phyloP scores from a whole-genome alignment of 2,329 filamentous ascomycete species.

The Cordyceps cicadae region DNA sequence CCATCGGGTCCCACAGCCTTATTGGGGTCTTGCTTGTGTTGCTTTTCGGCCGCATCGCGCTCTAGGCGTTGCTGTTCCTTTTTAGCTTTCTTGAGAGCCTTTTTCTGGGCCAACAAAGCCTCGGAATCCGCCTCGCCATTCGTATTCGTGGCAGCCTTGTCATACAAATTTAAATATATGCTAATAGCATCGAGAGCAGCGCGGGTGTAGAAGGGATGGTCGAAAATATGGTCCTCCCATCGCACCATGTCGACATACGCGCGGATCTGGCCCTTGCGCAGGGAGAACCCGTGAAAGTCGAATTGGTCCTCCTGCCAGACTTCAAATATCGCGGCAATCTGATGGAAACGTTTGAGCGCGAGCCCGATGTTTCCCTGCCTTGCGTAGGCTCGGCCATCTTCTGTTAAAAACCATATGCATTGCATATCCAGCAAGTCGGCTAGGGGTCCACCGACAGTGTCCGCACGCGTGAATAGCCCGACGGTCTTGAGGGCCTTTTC shows the following conservation, averaged over 20 bases:
- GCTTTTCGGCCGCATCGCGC: constrained; percentile 70
- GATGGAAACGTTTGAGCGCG: constrained; percentile 85
- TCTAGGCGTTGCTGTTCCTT: constrained; percentile 60
- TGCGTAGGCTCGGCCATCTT: constrained; percentile 84
- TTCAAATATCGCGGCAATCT: constrained; percentile 87
- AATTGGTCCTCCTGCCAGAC: constrained; percentile 98
- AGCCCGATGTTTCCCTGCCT: constrained; percentile 75
- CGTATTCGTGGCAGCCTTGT: constrained; percentile 61
- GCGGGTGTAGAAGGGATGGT: constrained; percentile 87
- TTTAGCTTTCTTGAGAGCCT: constrained; percentile 82
- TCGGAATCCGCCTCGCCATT: constrained; percentile 41
- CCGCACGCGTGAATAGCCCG: constrained; percentile 87
- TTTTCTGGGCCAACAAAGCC: constrained; percentile 66
- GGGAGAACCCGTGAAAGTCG: constrained; percentile 94
- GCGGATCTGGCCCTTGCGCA: constrained; percentile 92
- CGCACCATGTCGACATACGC: constrained; percentile 93
- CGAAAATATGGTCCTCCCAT: constrained; percentile 86
- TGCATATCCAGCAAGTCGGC: constrained; percentile 96
- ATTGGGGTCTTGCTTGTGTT: constrained; percentile 74
- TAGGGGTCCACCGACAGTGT: constrained; percentile 78
- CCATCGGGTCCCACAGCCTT: constrained; percentile 55
- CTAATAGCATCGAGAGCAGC: constrained; percentile 74
- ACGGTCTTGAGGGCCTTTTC: constrained; percentile 80
- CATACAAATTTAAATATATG: constrained; percentile 71
- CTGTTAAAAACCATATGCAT: constrained; percentile 92